Percentiles rank a stretch among this genome's conserved stretches.
These are phyloP conservation scores for Eruca vesicaria DNA, from an alignment of 441 rosid genomes.

Conservation along the genomic window DNA sequence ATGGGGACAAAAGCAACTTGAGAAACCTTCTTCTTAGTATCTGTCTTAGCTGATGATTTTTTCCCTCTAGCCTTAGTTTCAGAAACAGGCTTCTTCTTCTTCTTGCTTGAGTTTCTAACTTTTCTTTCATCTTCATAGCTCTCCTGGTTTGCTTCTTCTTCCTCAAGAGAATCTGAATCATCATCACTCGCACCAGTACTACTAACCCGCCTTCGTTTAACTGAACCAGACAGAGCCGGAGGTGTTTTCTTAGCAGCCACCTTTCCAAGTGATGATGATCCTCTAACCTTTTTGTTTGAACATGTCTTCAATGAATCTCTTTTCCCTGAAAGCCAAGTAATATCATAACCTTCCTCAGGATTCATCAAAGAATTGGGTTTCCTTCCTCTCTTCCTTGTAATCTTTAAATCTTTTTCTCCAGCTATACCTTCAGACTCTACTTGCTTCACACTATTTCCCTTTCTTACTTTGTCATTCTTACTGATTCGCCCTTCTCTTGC, in stretches of 20 bases:
- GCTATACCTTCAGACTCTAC: constrained; percentile 28
- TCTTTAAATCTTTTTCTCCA: constrained; percentile 33
- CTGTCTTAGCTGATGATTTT: constrained; percentile 21
- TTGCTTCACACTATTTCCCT: constrained; percentile 21
- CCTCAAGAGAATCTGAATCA: constrained; percentile 30
- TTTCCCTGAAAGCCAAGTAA: constrained; percentile 42
- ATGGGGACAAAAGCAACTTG: constrained; percentile 7
- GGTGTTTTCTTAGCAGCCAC: constrained; percentile 35
- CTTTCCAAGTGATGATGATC: constrained; percentile 32
- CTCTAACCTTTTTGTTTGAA: constrained; percentile 22
- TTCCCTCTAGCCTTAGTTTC: constrained; percentile 25
- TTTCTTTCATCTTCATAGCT: constrained; percentile 30
- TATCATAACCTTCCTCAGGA: constrained; percentile 71
- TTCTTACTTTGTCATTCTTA: not conserved
- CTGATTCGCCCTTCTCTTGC: constrained; percentile 12
- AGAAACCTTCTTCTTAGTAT: constrained; percentile 26
- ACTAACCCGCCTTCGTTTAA: constrained; percentile 39
- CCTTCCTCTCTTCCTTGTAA: constrained; percentile 54
- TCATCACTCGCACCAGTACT: constrained; percentile 33
- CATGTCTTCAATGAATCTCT: constrained; percentile 35
- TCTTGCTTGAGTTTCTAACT: constrained; percentile 31
- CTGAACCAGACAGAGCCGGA: constrained; percentile 29
- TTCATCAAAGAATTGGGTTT: constrained; percentile 76
- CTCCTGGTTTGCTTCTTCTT: constrained; percentile 33
- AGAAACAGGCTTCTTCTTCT: constrained; percentile 20